A percentile compares a stretch with the other conserved stretches of the same genome.
phyloP scores from a whole-genome alignment of 208 protist genomes.

The Acanthamoeba culbertsoni region DNA sequence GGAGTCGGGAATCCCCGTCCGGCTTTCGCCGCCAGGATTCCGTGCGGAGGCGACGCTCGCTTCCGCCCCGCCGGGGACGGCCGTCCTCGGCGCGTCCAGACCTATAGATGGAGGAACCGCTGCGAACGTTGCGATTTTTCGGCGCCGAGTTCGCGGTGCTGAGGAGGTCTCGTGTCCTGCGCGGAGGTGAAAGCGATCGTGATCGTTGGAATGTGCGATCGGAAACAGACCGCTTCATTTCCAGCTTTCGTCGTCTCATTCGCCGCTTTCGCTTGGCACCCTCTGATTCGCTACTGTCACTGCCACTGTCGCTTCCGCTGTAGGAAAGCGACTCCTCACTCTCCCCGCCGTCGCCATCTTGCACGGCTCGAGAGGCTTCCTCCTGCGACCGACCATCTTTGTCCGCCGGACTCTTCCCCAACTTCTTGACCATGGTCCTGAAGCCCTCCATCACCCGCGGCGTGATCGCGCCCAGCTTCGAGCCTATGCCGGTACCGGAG shows the following conservation, averaged over 20 bases:
- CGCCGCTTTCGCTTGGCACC: neutral
- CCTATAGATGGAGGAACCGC: neutral
- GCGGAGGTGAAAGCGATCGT: neutral
- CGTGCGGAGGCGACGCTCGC: neutral
- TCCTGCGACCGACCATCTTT: neutral
- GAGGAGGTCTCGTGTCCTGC: neutral
- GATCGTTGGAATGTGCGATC: neutral
- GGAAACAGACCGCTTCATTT: neutral
- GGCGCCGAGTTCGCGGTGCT: neutral
- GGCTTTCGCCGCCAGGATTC: neutral
- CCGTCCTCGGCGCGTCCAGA: neutral
- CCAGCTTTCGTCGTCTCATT: neutral
- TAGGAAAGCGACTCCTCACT: constrained; percentile 11
- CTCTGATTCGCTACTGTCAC: constrained; percentile 10
- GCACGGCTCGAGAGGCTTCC: neutral
- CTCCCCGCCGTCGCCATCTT: neutral
- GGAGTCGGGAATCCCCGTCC: neutral
- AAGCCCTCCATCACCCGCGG: constrained; percentile 4
- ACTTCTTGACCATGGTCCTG: constrained; percentile 31
- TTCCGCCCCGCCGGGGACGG: no score
- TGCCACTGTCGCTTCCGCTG: neutral
- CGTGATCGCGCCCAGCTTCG: neutral
- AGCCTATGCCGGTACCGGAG: neutral
- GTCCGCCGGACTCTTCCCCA: neutral
- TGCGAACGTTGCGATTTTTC: neutral